phyloP scores from a whole-genome alignment of 2,329 filamentous ascomycete species.

The Leptographium radiaticola region DNA sequence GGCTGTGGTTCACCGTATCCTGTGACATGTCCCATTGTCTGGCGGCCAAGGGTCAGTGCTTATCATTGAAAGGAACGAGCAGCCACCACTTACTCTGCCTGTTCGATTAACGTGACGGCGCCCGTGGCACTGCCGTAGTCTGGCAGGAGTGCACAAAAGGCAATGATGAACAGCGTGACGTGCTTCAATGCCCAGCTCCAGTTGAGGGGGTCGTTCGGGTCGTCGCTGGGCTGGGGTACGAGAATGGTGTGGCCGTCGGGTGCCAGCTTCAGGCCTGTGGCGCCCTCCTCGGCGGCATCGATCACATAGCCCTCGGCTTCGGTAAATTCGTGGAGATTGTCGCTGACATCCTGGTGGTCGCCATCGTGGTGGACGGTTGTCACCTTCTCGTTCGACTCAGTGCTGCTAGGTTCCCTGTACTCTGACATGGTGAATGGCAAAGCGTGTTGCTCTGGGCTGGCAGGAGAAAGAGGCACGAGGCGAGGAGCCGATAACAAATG shows the following conservation, averaged over 20 bases:
- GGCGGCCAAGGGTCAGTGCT: neutral
- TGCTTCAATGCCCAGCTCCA: constrained; percentile 37
- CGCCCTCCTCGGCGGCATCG: constrained; percentile 20
- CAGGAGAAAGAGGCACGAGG: too few relatives aligned
- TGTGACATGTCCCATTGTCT: constrained; percentile 34
- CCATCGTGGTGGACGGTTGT: neutral
- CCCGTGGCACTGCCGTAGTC: constrained; percentile 35
- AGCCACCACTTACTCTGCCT: constrained; percentile 21
- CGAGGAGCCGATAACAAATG: too few relatives aligned
- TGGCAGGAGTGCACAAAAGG: constrained; percentile 30
- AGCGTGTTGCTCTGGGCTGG: too few relatives aligned
- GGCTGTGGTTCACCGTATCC: constrained; percentile 35
- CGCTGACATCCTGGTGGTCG: too few relatives aligned
- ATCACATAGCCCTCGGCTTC: constrained; percentile 25
- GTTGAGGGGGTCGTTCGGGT: constrained; percentile 39
- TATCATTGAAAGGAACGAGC: neutral
- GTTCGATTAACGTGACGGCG: constrained; percentile 28
- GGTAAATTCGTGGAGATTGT: constrained; percentile 19
- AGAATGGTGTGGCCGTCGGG: constrained; percentile 30
- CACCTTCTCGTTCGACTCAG: neutral
- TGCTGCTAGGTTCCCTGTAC: neutral
- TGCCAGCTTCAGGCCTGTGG: constrained; percentile 20
- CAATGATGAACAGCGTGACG: constrained; percentile 32
- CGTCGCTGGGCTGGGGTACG: constrained; percentile 39
- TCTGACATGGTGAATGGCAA: neutral